Conservation (phyloP, 345 rosid genomes). For the Aurinia saxatilis region DNA sequence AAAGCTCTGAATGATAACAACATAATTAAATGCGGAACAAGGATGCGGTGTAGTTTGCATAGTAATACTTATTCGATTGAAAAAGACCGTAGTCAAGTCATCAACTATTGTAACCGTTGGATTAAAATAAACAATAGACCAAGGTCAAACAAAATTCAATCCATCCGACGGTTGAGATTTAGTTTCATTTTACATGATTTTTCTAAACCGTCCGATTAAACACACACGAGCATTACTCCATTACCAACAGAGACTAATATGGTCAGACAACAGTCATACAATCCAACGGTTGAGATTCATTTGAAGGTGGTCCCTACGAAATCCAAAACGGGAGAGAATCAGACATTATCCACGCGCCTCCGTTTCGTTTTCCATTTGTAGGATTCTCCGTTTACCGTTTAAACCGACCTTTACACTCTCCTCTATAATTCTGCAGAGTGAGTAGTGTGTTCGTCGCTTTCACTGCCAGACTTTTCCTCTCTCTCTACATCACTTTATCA, state of each 20-base stretch:
- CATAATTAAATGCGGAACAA: too few species aligned
- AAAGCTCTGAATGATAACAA: too few species aligned
- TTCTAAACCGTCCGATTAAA: too few species aligned
- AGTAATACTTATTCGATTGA: too few species aligned
- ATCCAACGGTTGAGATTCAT: neutral
- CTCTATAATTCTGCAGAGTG: constrained; percentile 11
- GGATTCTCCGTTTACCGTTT: constrained; percentile 21
- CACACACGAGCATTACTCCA: neutral
- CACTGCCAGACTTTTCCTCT: constrained; percentile 25
- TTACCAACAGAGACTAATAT: neutral
- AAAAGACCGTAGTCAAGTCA: too few species aligned
- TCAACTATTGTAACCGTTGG: too few species aligned
- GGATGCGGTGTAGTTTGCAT: too few species aligned
- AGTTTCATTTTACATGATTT: too few species aligned
- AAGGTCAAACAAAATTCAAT: neutral
- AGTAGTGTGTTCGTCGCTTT: constrained; percentile 23
- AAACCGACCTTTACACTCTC: constrained; percentile 20
- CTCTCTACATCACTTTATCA: neutral
- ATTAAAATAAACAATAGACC: too few species aligned
- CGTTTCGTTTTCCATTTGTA: constrained; percentile 21
- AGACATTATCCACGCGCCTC: constrained; percentile 24
- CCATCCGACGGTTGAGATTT: constrained; percentile 14
- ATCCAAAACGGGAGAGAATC: constrained; percentile 17
- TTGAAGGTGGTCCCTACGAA: constrained; percentile 6
- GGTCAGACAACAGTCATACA: neutral